These are phyloP conservation scores for Barnettozyma botsteinii DNA, from an alignment of 805 yeast species.

Conservation along the genomic window DNA sequence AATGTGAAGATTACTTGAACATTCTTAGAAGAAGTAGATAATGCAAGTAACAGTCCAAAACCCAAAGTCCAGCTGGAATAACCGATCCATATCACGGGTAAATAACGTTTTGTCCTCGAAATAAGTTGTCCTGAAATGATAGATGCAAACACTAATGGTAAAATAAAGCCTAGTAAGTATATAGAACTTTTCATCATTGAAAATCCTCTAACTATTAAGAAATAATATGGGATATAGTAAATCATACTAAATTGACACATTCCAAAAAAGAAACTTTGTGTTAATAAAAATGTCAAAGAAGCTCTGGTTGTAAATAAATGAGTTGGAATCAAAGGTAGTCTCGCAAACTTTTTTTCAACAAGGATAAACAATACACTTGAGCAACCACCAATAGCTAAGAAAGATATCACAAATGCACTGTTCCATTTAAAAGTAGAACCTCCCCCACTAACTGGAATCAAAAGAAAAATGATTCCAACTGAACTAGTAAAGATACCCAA, in stretches of 20 bases:
- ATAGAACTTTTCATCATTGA: constrained; percentile 15
- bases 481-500: constrained; percentile 45
- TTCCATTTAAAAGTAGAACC: constrained; percentile 55
- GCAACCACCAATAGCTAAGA: constrained; percentile 39
- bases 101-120: constrained; percentile 12
- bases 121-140: constrained; percentile 16
- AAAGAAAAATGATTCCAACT: constrained; percentile 41
- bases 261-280: constrained; percentile 44
- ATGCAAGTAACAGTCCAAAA: neutral
- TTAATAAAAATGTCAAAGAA: constrained; percentile 29
- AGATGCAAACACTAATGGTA: constrained; percentile 12
- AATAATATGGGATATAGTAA: constrained; percentile 44
- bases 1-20: constrained; percentile 6
- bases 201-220: constrained; percentile 15
- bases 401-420: constrained; percentile 35
- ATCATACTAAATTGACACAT: constrained; percentile 40
- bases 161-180: constrained; percentile 14
- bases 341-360: constrained; percentile 39
- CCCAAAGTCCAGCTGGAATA: constrained; percentile 2
- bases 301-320: constrained; percentile 33
- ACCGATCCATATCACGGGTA: constrained; percentile 17
- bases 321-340: constrained; percentile 50
- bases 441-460: constrained; percentile 56
- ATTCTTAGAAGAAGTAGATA: neutral
- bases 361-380: constrained; percentile 39